Evolutionary conservation across 352 stramenopile species (phyloP), one percentile per base, ranked within the genome.

Genomic region (Phytophthora sansomeana): DNA sequence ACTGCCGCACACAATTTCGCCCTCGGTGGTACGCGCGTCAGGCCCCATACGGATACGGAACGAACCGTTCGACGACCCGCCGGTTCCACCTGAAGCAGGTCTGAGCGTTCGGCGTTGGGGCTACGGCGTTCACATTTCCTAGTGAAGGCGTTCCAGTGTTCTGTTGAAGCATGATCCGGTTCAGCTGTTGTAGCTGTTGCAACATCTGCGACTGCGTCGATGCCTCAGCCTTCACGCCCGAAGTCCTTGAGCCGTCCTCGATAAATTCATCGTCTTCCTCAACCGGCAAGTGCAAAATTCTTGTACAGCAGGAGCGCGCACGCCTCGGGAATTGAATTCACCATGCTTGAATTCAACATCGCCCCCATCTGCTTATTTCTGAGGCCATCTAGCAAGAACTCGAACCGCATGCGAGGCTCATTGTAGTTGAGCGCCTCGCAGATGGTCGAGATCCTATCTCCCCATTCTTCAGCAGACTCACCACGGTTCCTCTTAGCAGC

Each of bases 401-500:
- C 19, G 35, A 49, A 63, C 11, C 43, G 38, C 43, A 63, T 63
- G 0, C 43, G 32, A 39, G 55, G 43, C 13, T 63, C 44, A 5
- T 41, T 28, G 9, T 55, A 63, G 7, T 49, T 39, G 8, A 56
- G 16, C 4, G 43, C 14, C 0, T 63, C 55, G 6, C 43, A 41
- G n/a, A 63, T 28, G 0, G 11, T 17, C 1, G 17, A 17, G 8
- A 54, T 38, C 5, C 24, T 42, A 3, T 54, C 43, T 2, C 43
- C 55, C 30, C 53, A 63, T 14, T 63, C 55, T 30, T 63, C 43
- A 7, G 24, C 55, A 14, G 42, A 54, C 16, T 54, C 30, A 0
- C 21, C 43, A 2, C 16, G 13, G 43, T 29, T 39, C 11, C 30
- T 17, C 44, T 39, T 55, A 9, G 43, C 43, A 7, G 21, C 5